Evolutionary conservation across 768 basidiomycete species (phyloP).

Genomic region (Boletellus emodensis): DNA sequence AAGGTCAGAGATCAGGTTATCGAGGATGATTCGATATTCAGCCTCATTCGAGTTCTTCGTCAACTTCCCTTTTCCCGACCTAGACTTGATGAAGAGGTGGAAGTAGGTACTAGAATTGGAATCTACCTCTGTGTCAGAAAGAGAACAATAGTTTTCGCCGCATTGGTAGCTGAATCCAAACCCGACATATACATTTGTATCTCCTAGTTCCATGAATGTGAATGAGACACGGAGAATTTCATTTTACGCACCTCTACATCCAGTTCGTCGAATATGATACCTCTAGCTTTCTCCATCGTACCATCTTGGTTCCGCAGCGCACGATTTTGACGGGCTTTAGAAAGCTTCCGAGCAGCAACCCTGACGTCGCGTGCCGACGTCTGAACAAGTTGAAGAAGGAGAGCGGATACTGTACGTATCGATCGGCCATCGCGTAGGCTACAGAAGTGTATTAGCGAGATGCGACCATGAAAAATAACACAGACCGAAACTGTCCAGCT

Average conservation of each 20-base stretch:
- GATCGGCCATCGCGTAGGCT: slow-evolving; percentile 88
- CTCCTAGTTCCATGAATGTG: slow-evolving; percentile 43
- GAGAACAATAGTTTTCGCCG: slow-evolving; percentile 77
- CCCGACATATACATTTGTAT: slow-evolving; percentile 66
- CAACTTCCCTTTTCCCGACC: slow-evolving; percentile 81
- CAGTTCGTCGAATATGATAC: slow-evolving; percentile 61
- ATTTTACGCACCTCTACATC: slow-evolving; percentile 51
- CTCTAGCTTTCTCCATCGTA: slow-evolving; percentile 42
- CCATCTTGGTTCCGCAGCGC: slow-evolving; percentile 65
- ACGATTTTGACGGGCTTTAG: slow-evolving; percentile 58
- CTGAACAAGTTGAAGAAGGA: slow-evolving; percentile 94
- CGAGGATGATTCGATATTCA: slow-evolving; percentile 90
- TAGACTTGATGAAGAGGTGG: slow-evolving; percentile 22
- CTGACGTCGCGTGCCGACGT: slow-evolving; percentile 89
- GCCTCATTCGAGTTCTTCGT: slow-evolving; percentile 92
- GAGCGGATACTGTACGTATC: slow-evolving; percentile 89
- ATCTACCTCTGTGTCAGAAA: slow-evolving; percentile 66
- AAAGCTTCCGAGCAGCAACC: slow-evolving; percentile 58
- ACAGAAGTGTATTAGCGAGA: background rate
- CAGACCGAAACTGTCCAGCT: slow-evolving; percentile 83
- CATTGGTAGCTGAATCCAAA: slow-evolving; percentile 77
- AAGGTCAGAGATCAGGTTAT: slow-evolving; percentile 85
- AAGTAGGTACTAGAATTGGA: background rate
- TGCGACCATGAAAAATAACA: background rate
- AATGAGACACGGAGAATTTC: background rate